Evolutionary conservation across 139 green algal species (phyloP).

Genomic region (Spirogloea muscicola): DNA sequence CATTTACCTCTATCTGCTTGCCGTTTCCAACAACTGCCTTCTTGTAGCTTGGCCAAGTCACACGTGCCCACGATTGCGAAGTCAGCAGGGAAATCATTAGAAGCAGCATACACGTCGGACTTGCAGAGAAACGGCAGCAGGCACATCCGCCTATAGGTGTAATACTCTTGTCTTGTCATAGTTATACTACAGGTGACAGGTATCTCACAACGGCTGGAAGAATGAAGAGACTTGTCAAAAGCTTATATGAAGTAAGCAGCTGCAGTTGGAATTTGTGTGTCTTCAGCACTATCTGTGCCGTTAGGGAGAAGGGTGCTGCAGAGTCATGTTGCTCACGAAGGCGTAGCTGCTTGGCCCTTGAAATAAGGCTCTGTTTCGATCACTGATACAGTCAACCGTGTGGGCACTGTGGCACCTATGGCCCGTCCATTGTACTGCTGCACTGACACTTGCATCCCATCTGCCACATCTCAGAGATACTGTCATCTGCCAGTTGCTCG

Average conservation of each 20-base stretch:
- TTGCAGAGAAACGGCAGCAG: no score
- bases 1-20: conserved; percentile 17
- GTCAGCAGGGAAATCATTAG: neutral
- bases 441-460: conserved; percentile 29
- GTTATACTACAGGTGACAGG: neutral
- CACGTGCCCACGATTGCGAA: neutral
- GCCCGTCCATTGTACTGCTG: conserved; percentile 14
- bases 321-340: neutral
- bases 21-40: conserved; percentile 20
- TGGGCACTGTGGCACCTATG: conserved; percentile 10
- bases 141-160: no score
- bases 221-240: neutral
- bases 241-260: neutral
- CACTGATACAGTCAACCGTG: conserved; percentile 9
- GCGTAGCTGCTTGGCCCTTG: conserved; percentile 19
- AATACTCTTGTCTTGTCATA: no score
- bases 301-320: neutral
- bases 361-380: conserved; percentile 31
- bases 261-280: no score
- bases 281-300: no score
- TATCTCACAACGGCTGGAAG: neutral
- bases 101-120: neutral
- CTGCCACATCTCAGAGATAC: no score
- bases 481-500: no score
- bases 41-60: conserved; percentile 14